Evolutionary conservation across 371 early-diverging fungal genomes (phyloP).

Genomic region (Saksenaea vasiformis): DNA sequence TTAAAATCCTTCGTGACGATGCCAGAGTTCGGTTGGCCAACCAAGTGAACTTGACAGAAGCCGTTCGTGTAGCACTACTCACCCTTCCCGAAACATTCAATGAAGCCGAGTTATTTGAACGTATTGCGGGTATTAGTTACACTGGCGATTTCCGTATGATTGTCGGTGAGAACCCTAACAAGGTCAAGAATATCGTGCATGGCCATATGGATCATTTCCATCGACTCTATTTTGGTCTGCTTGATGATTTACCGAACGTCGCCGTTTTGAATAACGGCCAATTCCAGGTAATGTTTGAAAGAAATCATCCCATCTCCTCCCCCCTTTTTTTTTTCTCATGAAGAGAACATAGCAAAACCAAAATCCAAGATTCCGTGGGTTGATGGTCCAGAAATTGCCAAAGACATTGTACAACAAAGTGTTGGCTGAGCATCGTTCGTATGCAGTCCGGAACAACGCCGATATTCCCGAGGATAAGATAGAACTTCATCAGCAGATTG

Average conservation of each 20-base stretch:
- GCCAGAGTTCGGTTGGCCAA: slow-evolving; percentile 84
- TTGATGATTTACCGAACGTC: slow-evolving; percentile 81
- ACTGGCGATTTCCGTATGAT: slow-evolving; percentile 91
- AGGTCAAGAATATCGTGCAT: slow-evolving; percentile 90
- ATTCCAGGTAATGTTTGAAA: slow-evolving; percentile 43
- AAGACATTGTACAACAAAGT: slow-evolving; percentile 57
- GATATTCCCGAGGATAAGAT: slow-evolving; percentile 39
- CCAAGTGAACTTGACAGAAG: slow-evolving; percentile 85
- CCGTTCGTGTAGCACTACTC: slow-evolving; percentile 84
- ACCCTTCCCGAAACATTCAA: slow-evolving; percentile 83
- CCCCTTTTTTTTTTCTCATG: too few relatives aligned
- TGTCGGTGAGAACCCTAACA: slow-evolving; percentile 93
- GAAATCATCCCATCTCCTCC: background rate
- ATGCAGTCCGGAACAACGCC: slow-evolving; percentile 25
- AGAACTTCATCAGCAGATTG: slow-evolving; percentile 44
- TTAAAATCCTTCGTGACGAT: slow-evolving; percentile 85
- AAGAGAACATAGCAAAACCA: slow-evolving; percentile 67
- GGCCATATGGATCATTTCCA: slow-evolving; percentile 80
- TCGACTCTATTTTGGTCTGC: slow-evolving; percentile 75
- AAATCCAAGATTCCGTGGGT: slow-evolving; percentile 57
- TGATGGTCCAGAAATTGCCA: slow-evolving; percentile 71
- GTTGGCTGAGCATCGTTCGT: slow-evolving; percentile 28
- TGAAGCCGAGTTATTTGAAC: slow-evolving; percentile 77
- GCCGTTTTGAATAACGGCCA: slow-evolving; percentile 59
- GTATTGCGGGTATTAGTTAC: slow-evolving; percentile 91